Evolutionary conservation across 2,329 filamentous ascomycete species (phyloP), one percentile per base, ranked within the genome.

Genomic region (Fusarium bactridioides): DNA sequence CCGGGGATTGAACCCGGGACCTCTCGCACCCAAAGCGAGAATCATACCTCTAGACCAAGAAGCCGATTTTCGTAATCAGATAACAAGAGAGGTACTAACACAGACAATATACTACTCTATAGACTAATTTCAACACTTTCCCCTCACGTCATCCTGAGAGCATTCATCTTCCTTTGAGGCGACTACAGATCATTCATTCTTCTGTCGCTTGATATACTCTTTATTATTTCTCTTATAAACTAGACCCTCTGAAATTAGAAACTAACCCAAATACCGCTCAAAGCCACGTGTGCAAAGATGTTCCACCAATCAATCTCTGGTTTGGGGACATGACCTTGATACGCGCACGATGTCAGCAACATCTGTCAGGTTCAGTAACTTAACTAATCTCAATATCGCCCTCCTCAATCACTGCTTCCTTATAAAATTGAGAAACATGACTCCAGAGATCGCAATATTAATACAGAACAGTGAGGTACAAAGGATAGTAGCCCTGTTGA

Each of bases 1-100:
- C 82, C 82, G 82, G 80, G 82, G 80, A 82, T 83, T 81, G 82
- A 83, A 83, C 82, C 81, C 82, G 82, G 82, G 82, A 82, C 82
- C 82, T 83, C 82, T 80, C 78, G 82, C 82, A 83, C 69, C 69
- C 69, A 72, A 72, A 72, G 69, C 64, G 18, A 35, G 69, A 72
- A 72, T 72, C 69, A 72, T 72, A 72, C 69, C 55, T 43, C 69
- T 72, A 72, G 69, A 72, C 69, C 69, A 72, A 69, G 61, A 62
- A 71, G 69, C 69, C 69, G 3, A 45, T 35, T n/a, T 40, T 27
- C 13, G 15, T n/a, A 25, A 8, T 31, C 2, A 16, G 21, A 23
- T 45, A 19, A 0, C 2, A 40, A 0, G 5, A 0, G 0, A 2
- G 5, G 0, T 2, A 9, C 7, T 40, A 9, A 33, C 1, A 15